Evolutionary conservation across 306 rosid genomes (phyloP).

Genomic region (Mimosa pudica): DNA sequence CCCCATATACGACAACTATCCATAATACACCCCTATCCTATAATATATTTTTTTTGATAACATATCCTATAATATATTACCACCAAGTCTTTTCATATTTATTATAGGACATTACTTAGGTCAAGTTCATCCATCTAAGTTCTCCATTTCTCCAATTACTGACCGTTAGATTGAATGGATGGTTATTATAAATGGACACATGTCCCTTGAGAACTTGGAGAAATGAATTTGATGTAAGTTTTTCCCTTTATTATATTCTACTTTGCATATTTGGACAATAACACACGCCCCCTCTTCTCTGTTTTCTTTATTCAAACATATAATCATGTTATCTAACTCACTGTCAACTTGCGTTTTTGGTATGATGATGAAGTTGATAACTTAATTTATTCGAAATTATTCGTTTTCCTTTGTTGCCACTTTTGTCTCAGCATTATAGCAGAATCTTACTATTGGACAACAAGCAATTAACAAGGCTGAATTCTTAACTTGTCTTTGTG

Average conservation of each 20-base stretch:
- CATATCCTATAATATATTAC: no score
- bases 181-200: no score
- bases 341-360: background rate
- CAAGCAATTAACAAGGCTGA: background rate
- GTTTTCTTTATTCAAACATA: background rate
- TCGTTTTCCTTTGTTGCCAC: background rate
- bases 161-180: no score
- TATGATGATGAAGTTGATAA: background rate
- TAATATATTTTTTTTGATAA: background rate
- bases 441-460: constrained; percentile 5
- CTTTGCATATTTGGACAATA: constrained; percentile 14
- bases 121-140: no score
- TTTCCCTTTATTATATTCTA: background rate
- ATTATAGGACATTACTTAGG: background rate
- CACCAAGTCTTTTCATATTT: constrained; percentile 5
- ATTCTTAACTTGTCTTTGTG: background rate
- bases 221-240: no score
- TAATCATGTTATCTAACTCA: constrained; percentile 15
- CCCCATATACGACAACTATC: constrained; percentile 42
- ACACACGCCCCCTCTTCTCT: background rate
- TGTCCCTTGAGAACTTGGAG: no score
- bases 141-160: no score
- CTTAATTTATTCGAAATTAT: constrained; percentile 14
- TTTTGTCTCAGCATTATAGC: constrained; percentile 18
- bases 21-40: background rate